Evolutionary conservation across 73 alveolate genomes (phyloP), one percentile per base, ranked within the genome.

Genomic region (Stentor roeselii): DNA sequence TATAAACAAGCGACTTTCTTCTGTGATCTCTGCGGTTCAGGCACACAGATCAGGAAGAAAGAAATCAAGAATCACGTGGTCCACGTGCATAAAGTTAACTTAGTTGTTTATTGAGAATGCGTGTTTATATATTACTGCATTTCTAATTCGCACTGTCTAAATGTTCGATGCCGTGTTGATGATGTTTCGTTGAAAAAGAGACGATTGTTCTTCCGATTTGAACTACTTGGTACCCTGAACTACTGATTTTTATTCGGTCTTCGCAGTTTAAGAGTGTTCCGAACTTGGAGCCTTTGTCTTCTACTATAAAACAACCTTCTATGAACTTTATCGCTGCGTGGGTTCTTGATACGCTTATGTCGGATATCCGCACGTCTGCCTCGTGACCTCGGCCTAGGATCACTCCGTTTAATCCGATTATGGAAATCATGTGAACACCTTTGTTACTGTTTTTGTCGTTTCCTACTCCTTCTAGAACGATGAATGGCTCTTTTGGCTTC

Each of bases 351-450:
- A 88, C 89, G 42, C 91, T 84, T 41, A 88, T 88, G 75, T 88
- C 94, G 15, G 90, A 82, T 27, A 88, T 74, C 34, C 94, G 36
- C 15, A 88, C 90, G 14, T 88, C 86, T 3, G 94, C 90, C 39
- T 67, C 84, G 58, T 84, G 82, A 31, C 90, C 89, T 59, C 94
- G 36, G 30, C 94, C 94, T 86, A n/a, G n/a, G n/a, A n/a, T n/a
- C n/a, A n/a, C n/a, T n/a, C n/a, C n/a, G n/a, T n/a, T n/a, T n/a
- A n/a, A n/a, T n/a, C n/a, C n/a, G n/a, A n/a, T n/a, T n/a, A n/a
- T n/a, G n/a, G n/a, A n/a, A n/a, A n/a, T n/a, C n/a, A n/a, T n/a
- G n/a, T n/a, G n/a, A n/a, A n/a, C n/a, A n/a, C n/a, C n/a, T n/a
- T n/a, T n/a, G n/a, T n/a, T n/a, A n/a, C n/a, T n/a, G n/a, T n/a